Evolutionary conservation across 768 basidiomycete genomes (phyloP), one percentile per base, ranked within the genome.

Genomic region (Hericium erinaceus): DNA sequence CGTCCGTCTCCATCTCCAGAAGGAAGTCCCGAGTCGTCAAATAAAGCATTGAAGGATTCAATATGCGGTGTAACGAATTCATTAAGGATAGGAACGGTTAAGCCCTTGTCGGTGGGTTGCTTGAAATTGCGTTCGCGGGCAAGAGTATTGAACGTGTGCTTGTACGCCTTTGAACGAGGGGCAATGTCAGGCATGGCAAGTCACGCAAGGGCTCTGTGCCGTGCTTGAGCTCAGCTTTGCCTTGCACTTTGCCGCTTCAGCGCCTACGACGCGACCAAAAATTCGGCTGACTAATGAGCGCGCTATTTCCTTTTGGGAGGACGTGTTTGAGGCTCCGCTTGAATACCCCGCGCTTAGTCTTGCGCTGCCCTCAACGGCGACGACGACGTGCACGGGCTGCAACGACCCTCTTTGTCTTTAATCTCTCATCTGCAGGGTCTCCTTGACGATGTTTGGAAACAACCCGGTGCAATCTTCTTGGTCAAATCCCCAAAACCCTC

Each of bases 11-110:
- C 85, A 64, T 86, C 85, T 10, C 87, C 85, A 48, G 77, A 67
- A 57, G 85, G 82, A 56, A 89, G 69, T n/a, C 88, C 88, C 55
- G 88, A 85, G 69, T 95, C 93, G 66, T 98, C 95, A 69, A 98
- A 95, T 26, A 99, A 80, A 15, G 92, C 86, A 71, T 98, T 95
- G 79, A 99, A 98, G 40, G 91, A 93, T 70, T 98, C 89, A 60
- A 98, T 82, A 69, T 98, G 95, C 6, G 97, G 95, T 22, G 82
- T 75, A 55, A 98, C 92, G 65, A 98, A 91, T 72, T 95, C 91
- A 64, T 97, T 92, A 59, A 98, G 77, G 55, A 89, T 89, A 18
- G 83, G 83, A 62, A 90, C 83, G 12, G 84, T 82, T 22, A 88
- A 80, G 20, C 81, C 81, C 44, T 80, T 72, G 63, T 78, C 77